phyloP scores from a whole-genome alignment of 2,329 filamentous ascomycete species.

The Fusarium pilosicola region DNA sequence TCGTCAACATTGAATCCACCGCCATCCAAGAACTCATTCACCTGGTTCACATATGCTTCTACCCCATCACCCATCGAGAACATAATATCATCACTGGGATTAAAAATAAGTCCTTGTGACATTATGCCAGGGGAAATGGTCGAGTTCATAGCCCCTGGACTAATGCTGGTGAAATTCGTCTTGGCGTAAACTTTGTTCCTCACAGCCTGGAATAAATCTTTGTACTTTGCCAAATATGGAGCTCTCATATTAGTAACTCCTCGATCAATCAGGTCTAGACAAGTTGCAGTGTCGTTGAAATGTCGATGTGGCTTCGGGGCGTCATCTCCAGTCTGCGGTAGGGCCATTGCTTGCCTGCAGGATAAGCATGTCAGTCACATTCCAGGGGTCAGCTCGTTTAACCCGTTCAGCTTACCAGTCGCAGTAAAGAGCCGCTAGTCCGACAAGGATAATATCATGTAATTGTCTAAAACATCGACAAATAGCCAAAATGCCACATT shows the following conservation, averaged over 20 bases:
- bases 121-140: neutral
- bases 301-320: neutral
- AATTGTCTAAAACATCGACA: slow-evolving; percentile 1
- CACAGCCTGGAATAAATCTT: neutral
- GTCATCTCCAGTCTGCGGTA: fast-evolving
- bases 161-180: neutral
- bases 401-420: neutral
- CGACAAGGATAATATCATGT: neutral
- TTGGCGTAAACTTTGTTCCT: neutral
- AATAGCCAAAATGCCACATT: neutral
- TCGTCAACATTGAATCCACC: slow-evolving; percentile 1
- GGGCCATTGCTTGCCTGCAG: neutral
- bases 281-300: neutral
- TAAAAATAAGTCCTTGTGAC: neutral
- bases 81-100: neutral
- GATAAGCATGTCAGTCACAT: neutral
- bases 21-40: neutral
- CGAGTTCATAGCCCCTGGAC: neutral
- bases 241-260: neutral
- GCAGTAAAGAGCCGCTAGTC: neutral
- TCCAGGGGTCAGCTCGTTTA: too few relatives aligned
- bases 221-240: fast-evolving
- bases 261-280: neutral
- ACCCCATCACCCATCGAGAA: neutral
- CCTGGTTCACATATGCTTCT: neutral